phyloP scores from a whole-genome alignment of 495 filamentous ascomycete species.

The Penicillium parvum region DNA sequence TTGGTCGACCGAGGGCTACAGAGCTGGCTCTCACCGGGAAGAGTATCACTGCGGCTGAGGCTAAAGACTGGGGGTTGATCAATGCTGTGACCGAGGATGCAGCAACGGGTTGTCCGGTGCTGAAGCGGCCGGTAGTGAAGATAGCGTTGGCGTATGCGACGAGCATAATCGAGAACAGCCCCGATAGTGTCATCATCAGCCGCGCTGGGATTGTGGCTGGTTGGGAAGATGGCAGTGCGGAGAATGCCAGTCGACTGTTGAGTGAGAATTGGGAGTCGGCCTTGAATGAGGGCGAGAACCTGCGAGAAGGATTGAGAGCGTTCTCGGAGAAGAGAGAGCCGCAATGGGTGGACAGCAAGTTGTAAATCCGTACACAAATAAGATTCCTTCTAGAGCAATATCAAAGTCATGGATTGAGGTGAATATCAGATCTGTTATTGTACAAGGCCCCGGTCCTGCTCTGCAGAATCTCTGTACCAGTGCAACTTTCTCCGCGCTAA shows the following conservation, averaged over 20 bases:
- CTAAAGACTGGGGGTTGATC: conserved; percentile 58
- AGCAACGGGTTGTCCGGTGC: conserved; percentile 18
- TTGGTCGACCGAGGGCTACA: conserved; percentile 59
- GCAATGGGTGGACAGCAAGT: conserved; percentile 64
- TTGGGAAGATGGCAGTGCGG: conserved; percentile 59
- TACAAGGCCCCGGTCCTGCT: too few relatives aligned
- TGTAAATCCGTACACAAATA: conserved; percentile 35
- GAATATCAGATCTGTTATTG: too few relatives aligned
- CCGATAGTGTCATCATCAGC: conserved; percentile 60
- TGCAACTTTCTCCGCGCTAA: too few relatives aligned
- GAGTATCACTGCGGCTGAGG: conserved; percentile 48
- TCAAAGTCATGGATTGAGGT: too few relatives aligned
- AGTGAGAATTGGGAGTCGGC: conserved; percentile 38
- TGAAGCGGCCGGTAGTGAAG: conserved; percentile 21
- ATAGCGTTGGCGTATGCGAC: conserved; percentile 46
- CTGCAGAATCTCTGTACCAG: too few relatives aligned
- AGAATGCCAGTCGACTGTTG: conserved; percentile 38
- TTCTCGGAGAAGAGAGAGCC: conserved; percentile 72
- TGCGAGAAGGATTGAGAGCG: conserved; percentile 63
- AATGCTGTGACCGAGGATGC: conserved; percentile 51
- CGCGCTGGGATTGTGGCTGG: conserved; percentile 57
- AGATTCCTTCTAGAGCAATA: too few relatives aligned
- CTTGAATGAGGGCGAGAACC: conserved; percentile 62
- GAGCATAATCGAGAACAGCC: conserved; percentile 45
- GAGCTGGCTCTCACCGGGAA: conserved; percentile 62